Base-by-base conservation (phyloP, 345 rosid genomes). In the Pistacia vera region DNA sequence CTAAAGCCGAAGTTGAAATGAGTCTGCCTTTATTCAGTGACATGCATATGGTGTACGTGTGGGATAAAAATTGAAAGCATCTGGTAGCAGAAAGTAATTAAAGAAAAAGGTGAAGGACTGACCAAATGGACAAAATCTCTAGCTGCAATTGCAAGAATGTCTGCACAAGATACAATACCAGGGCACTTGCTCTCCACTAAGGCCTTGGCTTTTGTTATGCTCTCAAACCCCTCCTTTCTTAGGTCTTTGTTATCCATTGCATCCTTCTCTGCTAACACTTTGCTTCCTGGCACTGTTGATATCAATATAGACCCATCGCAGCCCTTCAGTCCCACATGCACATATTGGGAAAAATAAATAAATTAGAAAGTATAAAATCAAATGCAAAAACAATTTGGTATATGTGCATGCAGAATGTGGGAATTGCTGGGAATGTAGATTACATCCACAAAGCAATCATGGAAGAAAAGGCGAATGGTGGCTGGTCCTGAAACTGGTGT, bases 361-460 rank as follows among this genome's bases (percentile, higher is more conserved):
- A 12, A 54, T 9, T 2, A 28, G 12, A 51, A 52, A 22, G 52
- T 11, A 16, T 17, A 36, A 13, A 46, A 49, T 25, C 17, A 48
- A 3, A 59, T 59, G 63, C 22, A 48, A 20, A 9, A 11, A 66
- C 4, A 11, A 62, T 16, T 3, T 11, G 66, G 55, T 36, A 69
- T 13, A 69, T 57, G 59, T 3, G 59, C 64, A 68, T 74, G 80
- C 36, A 30, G 11, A 25, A 13, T 57, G 63, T 41, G 51, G 33
- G 63, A 11, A 20, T 5, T 51, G 4, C 20, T 0, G 64, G 17
- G 22, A 28, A 64, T 14, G 57, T 46, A 57, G n/a, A 25, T 79
- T 75, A 95, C 97, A 79, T 90, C 92, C 33, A 95, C 90, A 67
- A 95, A 95, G 89, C 98, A 95, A 87, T 95, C 98, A 17, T 95